phyloP scores from a whole-genome alignment of 257 asterid genomes.

The Osmanthus fragrans region DNA sequence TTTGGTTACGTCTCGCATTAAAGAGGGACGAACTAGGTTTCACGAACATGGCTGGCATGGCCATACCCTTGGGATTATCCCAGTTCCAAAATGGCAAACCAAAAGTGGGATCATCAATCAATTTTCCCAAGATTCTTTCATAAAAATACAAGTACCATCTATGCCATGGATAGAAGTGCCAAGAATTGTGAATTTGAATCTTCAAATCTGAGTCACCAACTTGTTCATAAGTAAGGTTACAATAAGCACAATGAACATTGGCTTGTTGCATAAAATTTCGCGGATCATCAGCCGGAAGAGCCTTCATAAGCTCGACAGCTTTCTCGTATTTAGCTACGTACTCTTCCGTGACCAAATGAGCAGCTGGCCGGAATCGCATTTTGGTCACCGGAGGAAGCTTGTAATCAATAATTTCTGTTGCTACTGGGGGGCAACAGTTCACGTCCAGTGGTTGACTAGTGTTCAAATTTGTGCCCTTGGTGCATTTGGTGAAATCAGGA shows the following conservation, averaged over 20 bases:
- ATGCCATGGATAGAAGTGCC: constrained; percentile 19
- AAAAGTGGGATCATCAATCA: constrained; percentile 17
- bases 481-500: constrained; percentile 42
- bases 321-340: constrained; percentile 33
- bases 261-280: constrained; percentile 19
- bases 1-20: not conserved
- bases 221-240: constrained; percentile 8
- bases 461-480: constrained; percentile 36
- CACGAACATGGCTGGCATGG: not conserved
- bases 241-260: constrained; percentile 16
- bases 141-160: constrained; percentile 17
- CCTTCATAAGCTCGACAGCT: constrained; percentile 25
- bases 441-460: constrained; percentile 36
- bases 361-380: constrained; percentile 38
- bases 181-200: constrained; percentile 5
- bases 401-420: constrained; percentile 24
- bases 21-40: not conserved
- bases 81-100: constrained; percentile 15
- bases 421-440: constrained; percentile 38
- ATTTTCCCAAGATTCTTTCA: constrained; percentile 15
- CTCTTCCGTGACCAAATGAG: constrained; percentile 37
- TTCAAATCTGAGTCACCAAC: not conserved
- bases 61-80: constrained; percentile 7
- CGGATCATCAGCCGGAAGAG: constrained; percentile 27
- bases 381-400: constrained; percentile 29